Base-by-base conservation (phyloP, 257 asterid genomes). In the Solanum chilense region DNA sequence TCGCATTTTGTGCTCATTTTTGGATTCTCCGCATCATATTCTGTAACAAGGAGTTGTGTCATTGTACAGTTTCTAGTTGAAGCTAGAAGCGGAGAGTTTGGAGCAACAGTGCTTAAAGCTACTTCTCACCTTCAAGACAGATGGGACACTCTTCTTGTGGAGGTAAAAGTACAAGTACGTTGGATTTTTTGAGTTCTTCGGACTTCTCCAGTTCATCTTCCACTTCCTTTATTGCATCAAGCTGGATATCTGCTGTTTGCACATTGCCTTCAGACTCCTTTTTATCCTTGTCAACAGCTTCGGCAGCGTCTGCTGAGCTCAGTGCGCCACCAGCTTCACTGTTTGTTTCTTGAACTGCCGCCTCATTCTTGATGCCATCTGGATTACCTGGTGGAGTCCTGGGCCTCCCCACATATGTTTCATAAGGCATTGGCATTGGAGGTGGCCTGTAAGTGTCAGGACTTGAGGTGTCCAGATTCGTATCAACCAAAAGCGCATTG, bases 81-180 rank as follows among this genome's bases (percentile, higher is more conserved):
- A 85, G 47, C 23, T 35, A 85, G 21, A 73, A 70, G 87, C 6
- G 1, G 73, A 25, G 73, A 62, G 87, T n/a, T 13, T 56, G 52
- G 71, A 25, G 71, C 9, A 16, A 89, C 66, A 85, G 69, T 80
- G 74, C 86, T 71, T 31, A 5, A 21, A 21, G 33, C 18, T 86
- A 60, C 12, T 45, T 13, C 77, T 89, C 83, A 95, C 99, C 99
- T 93, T 96, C 99, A 73, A 96, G 95, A 91, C 99, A 96, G 88
- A 94, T 96, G 86, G 98, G 99, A 77, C 99, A 96, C 92, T 96
- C 99, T 56, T 93, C 96, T 88, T 76, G 89, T 87, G 93, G 89
- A 15, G 90, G 78, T 76, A 90, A 88, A 81, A 90, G 49, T 39
- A 85, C 60, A 86, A 92, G 88, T 84, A 89, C 88, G 66, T 80